Conservation (phyloP, 805 yeast genomes). For the Debaryomyces tyrocola region DNA sequence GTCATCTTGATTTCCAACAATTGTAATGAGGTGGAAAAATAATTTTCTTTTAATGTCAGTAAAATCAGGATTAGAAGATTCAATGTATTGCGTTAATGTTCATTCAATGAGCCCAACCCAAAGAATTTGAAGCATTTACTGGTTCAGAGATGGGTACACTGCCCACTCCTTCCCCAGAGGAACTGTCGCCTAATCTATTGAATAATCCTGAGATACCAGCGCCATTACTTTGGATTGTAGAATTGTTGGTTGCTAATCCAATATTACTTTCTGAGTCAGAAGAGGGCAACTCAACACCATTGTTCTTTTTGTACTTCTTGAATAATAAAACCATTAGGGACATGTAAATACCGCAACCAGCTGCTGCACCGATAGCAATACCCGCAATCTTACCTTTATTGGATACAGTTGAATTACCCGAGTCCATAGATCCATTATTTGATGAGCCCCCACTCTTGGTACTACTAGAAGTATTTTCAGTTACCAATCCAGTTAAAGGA, state of each 20-base stretch:
- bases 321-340: slow-evolving; percentile 56
- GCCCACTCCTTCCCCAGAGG: slow-evolving; percentile 16
- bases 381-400: slow-evolving; percentile 60
- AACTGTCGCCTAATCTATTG: slow-evolving; percentile 20
- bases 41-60: no score
- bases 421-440: slow-evolving; percentile 39
- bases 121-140: slow-evolving; percentile 66
- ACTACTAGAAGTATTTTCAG: slow-evolving; percentile 8
- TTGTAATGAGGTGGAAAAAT: no score
- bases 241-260: slow-evolving; percentile 18
- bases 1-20: no score
- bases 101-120: slow-evolving; percentile 57
- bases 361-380: slow-evolving; percentile 78
- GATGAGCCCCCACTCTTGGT: slow-evolving; percentile 11
- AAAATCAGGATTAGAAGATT: no score
- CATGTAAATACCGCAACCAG: slow-evolving; percentile 70
- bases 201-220: slow-evolving; percentile 29
- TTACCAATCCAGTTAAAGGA: slow-evolving; percentile 50
- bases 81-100: no score
- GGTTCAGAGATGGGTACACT: slow-evolving; percentile 59
- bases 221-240: slow-evolving; percentile 13
- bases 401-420: slow-evolving; percentile 10
- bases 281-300: slow-evolving; percentile 40
- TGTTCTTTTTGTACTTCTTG: slow-evolving; percentile 47
- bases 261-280: slow-evolving; percentile 40